Conservation (phyloP, 2,329 filamentous ascomycete species). For the Aschersonia sp. region DNA sequence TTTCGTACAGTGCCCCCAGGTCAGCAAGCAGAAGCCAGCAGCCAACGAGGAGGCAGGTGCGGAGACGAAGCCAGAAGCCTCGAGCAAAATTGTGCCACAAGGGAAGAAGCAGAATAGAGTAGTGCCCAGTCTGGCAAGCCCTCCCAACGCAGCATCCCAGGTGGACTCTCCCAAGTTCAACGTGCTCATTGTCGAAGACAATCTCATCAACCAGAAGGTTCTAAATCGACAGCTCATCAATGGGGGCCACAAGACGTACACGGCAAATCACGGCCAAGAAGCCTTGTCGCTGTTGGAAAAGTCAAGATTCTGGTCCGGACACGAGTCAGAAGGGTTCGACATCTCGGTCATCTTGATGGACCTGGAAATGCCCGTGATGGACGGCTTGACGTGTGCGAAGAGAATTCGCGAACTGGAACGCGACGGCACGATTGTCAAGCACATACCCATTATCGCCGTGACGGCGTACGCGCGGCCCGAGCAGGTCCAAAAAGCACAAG, state of each 20-base stretch:
- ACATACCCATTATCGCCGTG: slow-evolving; percentile 66
- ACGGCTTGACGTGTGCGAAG: slow-evolving; percentile 59
- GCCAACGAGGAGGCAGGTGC: not conserved
- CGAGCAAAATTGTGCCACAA: not conserved
- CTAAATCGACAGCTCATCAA: slow-evolving; percentile 46
- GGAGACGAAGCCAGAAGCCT: not conserved
- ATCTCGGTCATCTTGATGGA: slow-evolving; percentile 64
- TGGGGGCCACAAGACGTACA: slow-evolving; percentile 41
- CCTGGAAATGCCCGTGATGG: slow-evolving; percentile 72
- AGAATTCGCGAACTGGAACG: slow-evolving; percentile 54
- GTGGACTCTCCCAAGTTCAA: slow-evolving; percentile 23
- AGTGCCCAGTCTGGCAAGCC: not conserved
- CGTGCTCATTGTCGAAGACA: slow-evolving; percentile 52
- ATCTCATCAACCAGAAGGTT: slow-evolving; percentile 50
- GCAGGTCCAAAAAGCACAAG: slow-evolving; percentile 55
- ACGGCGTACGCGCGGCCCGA: slow-evolving; percentile 65
- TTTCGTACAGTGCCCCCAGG: slow-evolving; percentile 1
- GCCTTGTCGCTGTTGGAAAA: slow-evolving; percentile 40
- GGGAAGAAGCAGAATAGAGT: not conserved
- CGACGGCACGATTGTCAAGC: slow-evolving; percentile 43
- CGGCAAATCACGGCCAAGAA: slow-evolving; percentile 52
- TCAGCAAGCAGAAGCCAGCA: not conserved
- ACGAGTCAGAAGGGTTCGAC: slow-evolving; percentile 27
- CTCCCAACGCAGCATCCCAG: not conserved
- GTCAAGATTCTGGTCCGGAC: slow-evolving; percentile 40